These are phyloP conservation scores for Dendrostoma leiphaemia DNA, from an alignment of 2,329 filamentous ascomycete genomes.

Conservation along the genomic window DNA sequence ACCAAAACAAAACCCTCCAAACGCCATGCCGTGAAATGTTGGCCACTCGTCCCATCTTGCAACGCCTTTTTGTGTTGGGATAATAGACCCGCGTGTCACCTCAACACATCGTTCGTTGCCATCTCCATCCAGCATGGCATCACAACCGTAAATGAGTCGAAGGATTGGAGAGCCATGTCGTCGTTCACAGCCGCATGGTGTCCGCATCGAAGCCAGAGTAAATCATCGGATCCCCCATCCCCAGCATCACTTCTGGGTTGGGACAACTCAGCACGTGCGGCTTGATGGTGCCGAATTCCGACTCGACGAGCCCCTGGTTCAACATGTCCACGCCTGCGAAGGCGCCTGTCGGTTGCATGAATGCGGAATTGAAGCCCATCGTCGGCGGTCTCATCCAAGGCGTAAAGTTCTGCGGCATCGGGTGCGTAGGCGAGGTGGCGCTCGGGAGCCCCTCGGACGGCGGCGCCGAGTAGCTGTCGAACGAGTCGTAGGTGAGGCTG, in stretches of 20 bases:
- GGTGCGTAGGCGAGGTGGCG: constrained; percentile 28
- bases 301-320: constrained; percentile 49
- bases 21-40: constrained; percentile 7
- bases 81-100: neutral
- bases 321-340: constrained; percentile 46
- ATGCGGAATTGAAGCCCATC: constrained; percentile 36
- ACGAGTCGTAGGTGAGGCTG: constrained; percentile 47
- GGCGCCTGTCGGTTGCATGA: constrained; percentile 38
- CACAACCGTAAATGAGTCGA: neutral
- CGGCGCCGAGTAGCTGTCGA: constrained; percentile 32
- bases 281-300: constrained; percentile 54
- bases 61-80: too few relatives aligned
- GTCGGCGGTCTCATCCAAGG: constrained; percentile 20
- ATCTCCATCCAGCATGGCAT: neutral
- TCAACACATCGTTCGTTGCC: too few relatives aligned
- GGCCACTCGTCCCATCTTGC: neutral
- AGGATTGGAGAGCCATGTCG: too few relatives aligned
- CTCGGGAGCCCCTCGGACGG: constrained; percentile 28
- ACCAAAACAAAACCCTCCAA: neutral
- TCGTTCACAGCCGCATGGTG: constrained; percentile 36
- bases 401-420: constrained; percentile 18
- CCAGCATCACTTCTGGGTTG: constrained; percentile 55
- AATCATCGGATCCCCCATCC: constrained; percentile 58
- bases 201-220: constrained; percentile 51
- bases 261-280: constrained; percentile 52